These are phyloP conservation scores for Schizochytrium sp. DNA, from an alignment of 108 stramenopile species.

Conservation along the genomic window DNA sequence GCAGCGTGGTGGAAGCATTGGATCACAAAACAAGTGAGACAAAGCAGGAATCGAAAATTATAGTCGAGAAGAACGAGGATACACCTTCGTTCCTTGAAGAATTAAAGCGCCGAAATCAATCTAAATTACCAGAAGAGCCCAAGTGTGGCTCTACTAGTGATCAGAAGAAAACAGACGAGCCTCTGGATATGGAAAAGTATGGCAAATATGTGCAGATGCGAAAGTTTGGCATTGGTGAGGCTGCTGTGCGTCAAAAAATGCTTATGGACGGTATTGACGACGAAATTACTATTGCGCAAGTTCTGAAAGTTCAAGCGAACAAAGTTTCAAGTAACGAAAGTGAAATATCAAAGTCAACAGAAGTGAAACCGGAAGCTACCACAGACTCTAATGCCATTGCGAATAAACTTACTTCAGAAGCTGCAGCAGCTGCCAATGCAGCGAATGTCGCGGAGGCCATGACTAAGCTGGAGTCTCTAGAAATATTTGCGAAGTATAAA, in stretches of 20 bases:
- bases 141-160: too few species aligned
- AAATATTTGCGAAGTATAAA: background rate
- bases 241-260: constrained; percentile 50
- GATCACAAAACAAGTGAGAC: background rate
- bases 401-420: too few species aligned
- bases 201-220: constrained; percentile 42
- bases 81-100: background rate
- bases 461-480: background rate
- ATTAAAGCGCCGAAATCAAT: background rate
- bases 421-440: too few species aligned
- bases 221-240: constrained; percentile 42
- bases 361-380: background rate
- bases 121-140: too few species aligned
- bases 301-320: background rate
- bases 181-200: background rate
- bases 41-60: background rate
- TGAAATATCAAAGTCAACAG: too few species aligned
- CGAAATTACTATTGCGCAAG: background rate
- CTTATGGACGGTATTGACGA: constrained; percentile 29
- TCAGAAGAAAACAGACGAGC: background rate
- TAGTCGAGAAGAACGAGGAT: too few species aligned
- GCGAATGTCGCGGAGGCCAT: background rate
- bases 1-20: background rate
- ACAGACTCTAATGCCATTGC: background rate
- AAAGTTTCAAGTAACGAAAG: background rate